These are phyloP conservation scores for Psilocybe mexicana DNA, from an alignment of 1,284 basidiomycete genomes.

Conservation along the genomic window DNA sequence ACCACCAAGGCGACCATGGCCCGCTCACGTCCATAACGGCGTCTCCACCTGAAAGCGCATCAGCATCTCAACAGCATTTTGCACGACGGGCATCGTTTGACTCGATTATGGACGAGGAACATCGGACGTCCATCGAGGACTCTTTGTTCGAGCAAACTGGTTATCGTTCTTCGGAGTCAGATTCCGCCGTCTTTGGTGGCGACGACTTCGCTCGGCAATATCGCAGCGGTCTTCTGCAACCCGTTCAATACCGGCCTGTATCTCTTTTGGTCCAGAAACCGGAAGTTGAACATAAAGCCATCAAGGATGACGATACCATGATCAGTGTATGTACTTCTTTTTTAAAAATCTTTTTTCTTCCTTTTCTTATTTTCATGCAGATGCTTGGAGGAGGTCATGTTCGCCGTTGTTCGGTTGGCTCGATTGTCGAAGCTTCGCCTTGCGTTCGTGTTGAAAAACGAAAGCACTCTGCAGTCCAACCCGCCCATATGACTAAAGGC, in stretches of 20 bases:
- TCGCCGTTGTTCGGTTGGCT: slow-evolving; percentile 64
- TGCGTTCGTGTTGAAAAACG: slow-evolving; percentile 65
- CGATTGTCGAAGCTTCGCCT: slow-evolving; percentile 69
- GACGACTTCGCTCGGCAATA: slow-evolving; percentile 39
- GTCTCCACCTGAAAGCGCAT: slow-evolving; percentile 39
- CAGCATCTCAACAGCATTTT: slow-evolving; percentile 10
- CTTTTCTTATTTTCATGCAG: slow-evolving; percentile 33
- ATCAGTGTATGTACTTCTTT: slow-evolving; percentile 54
- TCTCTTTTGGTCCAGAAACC: slow-evolving; percentile 55
- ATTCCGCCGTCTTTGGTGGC: slow-evolving; percentile 61
- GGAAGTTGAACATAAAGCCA: slow-evolving; percentile 48
- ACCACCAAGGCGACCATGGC: slow-evolving; percentile 35
- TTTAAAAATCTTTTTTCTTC: neutral
- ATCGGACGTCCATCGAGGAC: slow-evolving; percentile 39
- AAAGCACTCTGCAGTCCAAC: slow-evolving; percentile 41
- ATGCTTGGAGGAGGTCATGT: slow-evolving; percentile 74
- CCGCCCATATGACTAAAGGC: slow-evolving; percentile 21
- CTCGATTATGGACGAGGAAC: slow-evolving; percentile 58
- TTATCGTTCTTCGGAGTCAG: slow-evolving; percentile 46
- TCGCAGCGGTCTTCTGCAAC: slow-evolving; percentile 35
- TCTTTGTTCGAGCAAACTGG: slow-evolving; percentile 70
- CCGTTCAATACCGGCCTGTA: slow-evolving; percentile 58
- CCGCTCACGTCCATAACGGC: slow-evolving; percentile 69
- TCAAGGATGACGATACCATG: slow-evolving; percentile 77
- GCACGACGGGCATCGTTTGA: slow-evolving; percentile 50